Evolutionary conservation across 176 grass and related monocot genomes (phyloP), one percentile per base, ranked within the genome.

Genomic region (Eragrostis nindensis): DNA sequence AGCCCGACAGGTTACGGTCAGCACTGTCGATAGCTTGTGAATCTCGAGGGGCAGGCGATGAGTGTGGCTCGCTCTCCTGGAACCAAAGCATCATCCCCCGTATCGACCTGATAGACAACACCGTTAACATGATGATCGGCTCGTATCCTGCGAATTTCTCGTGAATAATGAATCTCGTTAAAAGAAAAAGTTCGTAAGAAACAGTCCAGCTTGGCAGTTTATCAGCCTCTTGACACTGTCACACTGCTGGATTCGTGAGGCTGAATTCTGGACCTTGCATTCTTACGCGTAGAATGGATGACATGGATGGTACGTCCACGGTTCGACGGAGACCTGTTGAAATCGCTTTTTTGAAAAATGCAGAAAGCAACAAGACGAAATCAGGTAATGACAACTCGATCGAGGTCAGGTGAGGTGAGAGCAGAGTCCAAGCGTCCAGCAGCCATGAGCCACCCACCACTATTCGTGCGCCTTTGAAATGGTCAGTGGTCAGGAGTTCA

Each of bases 401-500:
- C 48, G 17, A 0, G 12, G 45, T 10, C 75, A 78, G 21, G 21
- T 55, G 18, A 24, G 55, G 11, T 24, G 55, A 59, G 55, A 24
- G 8, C 22, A 21, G 18, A 61, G 80, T 68, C 71, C 86, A 30
- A 42, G 54, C 62, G 66, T 43, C 56, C 29, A 2, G 40, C 63
- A 11, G 44, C 27, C 62, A 26, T 24, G 52, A 6, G 66, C 22
- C 68, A 26, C 75, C 11, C 11, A 8, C n/a, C 12, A 8, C 11
- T 25, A 15, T 26, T 80, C 44, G 0, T 56, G 18, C 12, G 21
- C 38, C 44, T 82, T 36, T 70, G 82, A 85, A 77, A 80, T n/a
- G 70, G 84, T 75, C 77, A 86, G 76, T 26, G 80, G 59, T 60
- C 80, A 61, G 64, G 59, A 66, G 17, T 3, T 30, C 43, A 12